These are phyloP conservation scores for Trichoderma reesei DNA, from an alignment of 495 filamentous ascomycete species.

Conservation along the genomic window DNA sequence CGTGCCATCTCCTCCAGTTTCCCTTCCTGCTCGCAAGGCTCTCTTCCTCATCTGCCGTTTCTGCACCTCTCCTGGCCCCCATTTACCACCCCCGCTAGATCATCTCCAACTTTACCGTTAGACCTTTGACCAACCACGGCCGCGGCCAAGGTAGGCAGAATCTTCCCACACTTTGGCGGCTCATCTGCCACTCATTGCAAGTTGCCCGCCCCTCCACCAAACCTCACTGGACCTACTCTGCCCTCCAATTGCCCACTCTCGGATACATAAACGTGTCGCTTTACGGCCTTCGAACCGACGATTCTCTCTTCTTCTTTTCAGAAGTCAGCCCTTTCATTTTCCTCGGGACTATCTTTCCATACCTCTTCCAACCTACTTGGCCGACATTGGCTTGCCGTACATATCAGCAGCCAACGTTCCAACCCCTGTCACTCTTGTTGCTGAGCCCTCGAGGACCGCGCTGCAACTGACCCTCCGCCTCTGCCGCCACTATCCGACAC, in stretches of 20 bases:
- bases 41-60: slow-evolving; percentile 2
- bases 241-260: not conserved
- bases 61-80: not conserved
- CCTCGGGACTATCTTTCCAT: too few relatives aligned
- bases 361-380: too few relatives aligned
- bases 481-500: not conserved
- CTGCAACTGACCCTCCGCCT: not conserved
- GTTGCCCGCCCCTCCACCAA: not conserved
- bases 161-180: not conserved
- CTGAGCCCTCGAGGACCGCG: too few relatives aligned
- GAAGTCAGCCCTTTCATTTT: not conserved
- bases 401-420: too few relatives aligned
- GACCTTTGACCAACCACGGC: not conserved
- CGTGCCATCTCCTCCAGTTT: not conserved
- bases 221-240: too few relatives aligned
- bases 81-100: not conserved
- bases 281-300: not conserved
- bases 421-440: too few relatives aligned
- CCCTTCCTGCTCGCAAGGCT: not conserved
- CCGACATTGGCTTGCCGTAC: too few relatives aligned
- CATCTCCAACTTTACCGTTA: slow-evolving; percentile 1
- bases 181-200: not conserved
- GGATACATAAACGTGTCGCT: not conserved
- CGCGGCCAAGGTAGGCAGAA: slow-evolving; percentile 2
- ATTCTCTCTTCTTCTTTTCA: not conserved